A percentile compares a stretch with the other conserved stretches of the same genome.
Evolutionary conservation across 371 early-diverging fungal species (phyloP).

Genomic region (Mortierella sp.): DNA sequence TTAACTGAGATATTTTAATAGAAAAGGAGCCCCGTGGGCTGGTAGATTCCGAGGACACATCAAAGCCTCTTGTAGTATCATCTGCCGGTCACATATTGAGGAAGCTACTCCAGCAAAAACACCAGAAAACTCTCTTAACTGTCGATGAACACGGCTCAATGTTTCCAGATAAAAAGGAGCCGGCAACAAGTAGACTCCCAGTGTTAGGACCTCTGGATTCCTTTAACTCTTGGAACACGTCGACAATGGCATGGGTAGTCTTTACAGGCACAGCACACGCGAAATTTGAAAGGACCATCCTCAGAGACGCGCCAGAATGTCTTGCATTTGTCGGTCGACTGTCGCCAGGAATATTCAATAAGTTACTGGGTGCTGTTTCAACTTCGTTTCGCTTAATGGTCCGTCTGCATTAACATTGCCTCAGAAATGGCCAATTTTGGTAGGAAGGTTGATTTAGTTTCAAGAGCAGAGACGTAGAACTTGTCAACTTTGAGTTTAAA

Average conservation of each 20-base stretch:
- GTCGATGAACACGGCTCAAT: neutral
- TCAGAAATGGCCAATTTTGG: too few relatives aligned
- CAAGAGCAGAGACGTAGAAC: too few relatives aligned
- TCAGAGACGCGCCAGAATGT: neutral
- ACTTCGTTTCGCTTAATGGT: neutral
- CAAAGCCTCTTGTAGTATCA: neutral
- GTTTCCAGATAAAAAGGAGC: neutral
- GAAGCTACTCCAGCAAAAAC: neutral
- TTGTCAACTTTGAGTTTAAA: too few relatives aligned
- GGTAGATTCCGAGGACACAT: neutral
- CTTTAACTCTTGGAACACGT: neutral
- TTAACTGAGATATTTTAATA: constrained; percentile 1
- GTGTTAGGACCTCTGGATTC: neutral
- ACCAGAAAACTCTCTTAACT: neutral
- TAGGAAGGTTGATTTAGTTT: too few relatives aligned
- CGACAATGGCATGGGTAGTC: neutral
- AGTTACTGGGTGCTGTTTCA: neutral
- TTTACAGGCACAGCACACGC: neutral
- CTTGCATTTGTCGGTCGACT: neutral
- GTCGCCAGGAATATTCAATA: neutral
- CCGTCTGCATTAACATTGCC: too few relatives aligned
- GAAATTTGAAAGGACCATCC: neutral
- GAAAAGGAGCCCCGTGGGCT: neutral
- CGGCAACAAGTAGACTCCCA: neutral
- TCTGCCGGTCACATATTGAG: neutral